Conservation (phyloP, 2,329 filamentous ascomycete species). For the Pseudogymnoascus sp. region DNA sequence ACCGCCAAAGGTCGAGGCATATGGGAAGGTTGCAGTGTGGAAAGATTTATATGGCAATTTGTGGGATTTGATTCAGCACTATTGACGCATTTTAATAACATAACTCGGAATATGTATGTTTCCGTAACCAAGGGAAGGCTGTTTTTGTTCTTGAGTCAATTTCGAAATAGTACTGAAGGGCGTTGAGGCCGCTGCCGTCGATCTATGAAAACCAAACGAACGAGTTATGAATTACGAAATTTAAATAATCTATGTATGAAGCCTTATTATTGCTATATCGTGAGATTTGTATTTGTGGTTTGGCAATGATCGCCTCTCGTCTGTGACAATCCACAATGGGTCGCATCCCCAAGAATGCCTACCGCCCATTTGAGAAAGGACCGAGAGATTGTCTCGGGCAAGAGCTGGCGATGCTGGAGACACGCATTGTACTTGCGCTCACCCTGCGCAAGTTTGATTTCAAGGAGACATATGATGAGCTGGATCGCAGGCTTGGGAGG, state of each 20-base stretch:
- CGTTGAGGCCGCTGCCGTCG: neutral
- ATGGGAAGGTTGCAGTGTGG: neutral
- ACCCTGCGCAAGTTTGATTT: conserved; percentile 41
- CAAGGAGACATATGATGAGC: conserved; percentile 29
- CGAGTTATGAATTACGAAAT: neutral
- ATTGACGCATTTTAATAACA: neutral
- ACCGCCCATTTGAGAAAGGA: conserved; percentile 42
- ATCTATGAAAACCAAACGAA: neutral
- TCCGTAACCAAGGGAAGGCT: too few relatives aligned
- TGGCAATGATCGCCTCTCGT: neutral
- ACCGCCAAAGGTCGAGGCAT: neutral
- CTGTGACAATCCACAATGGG: too few relatives aligned
- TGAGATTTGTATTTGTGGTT: neutral
- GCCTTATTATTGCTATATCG: neutral
- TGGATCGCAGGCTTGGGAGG: conserved; percentile 18
- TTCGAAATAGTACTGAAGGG: neutral
- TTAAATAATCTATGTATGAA: neutral
- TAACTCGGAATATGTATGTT: neutral
- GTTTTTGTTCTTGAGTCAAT: too few relatives aligned
- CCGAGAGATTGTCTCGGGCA: conserved; percentile 48
- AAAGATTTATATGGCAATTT: conserved; percentile 5
- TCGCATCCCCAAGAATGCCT: neutral
- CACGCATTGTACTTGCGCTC: conserved; percentile 38
- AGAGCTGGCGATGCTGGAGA: conserved; percentile 40
- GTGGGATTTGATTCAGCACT: conserved; percentile 1